phyloP scores from a whole-genome alignment of 2,329 filamentous ascomycete species.

The Myriosclerotinia duriaeana region DNA sequence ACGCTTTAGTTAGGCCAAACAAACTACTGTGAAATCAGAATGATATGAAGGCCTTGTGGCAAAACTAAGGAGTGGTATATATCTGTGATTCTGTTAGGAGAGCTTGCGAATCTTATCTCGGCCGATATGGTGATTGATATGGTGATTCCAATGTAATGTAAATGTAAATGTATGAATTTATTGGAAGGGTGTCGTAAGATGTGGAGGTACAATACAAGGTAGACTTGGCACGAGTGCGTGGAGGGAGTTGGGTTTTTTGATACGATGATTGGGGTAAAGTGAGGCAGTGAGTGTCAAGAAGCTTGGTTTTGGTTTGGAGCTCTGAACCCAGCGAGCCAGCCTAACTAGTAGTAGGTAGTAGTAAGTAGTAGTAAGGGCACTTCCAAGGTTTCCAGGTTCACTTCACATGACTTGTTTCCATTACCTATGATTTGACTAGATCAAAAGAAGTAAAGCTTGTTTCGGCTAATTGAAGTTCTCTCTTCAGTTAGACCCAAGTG shows the following conservation, averaged over 20 bases:
- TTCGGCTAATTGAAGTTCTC: neutral
- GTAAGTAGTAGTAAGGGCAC: too few relatives aligned
- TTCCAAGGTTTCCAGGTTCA: too few relatives aligned
- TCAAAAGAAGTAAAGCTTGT: too few relatives aligned
- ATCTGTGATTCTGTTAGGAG: neutral
- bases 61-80: slow-evolving; percentile 14
- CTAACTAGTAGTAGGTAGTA: too few relatives aligned
- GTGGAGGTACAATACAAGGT: too few relatives aligned
- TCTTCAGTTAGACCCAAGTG: neutral
- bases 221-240: too few relatives aligned
- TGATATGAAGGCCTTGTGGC: slow-evolving; percentile 24
- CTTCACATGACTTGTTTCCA: too few relatives aligned
- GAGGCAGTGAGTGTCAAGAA: slow-evolving; percentile 21
- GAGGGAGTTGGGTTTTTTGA: neutral
- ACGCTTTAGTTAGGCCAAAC: slow-evolving; percentile 21
- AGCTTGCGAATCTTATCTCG: neutral
- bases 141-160: neutral
- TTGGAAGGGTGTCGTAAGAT: too few relatives aligned
- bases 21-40: slow-evolving; percentile 24
- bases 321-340: neutral
- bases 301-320: slow-evolving; percentile 5
- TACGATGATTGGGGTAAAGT: slow-evolving; percentile 7
- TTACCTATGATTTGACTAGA: too few relatives aligned
- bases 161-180: slow-evolving; percentile 18
- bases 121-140: neutral